These are phyloP conservation scores for Trametopsis cervina DNA, from an alignment of 768 basidiomycete species.

Conservation along the genomic window DNA sequence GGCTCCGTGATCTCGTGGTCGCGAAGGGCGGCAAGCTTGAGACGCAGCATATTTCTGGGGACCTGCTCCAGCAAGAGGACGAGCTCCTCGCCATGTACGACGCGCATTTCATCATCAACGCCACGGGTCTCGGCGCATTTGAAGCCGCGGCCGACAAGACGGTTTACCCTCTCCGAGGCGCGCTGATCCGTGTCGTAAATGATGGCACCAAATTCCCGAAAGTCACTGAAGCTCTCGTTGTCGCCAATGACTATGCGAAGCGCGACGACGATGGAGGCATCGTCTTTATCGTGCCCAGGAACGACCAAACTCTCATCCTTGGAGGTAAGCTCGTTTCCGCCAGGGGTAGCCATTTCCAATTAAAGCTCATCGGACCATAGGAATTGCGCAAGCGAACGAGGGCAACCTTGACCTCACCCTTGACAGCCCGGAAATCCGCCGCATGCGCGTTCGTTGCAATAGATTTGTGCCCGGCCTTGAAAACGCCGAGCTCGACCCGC, in stretches of 20 bases:
- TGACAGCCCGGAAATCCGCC: slow-evolving; percentile 14
- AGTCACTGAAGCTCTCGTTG: slow-evolving; percentile 27
- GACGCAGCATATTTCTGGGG: slow-evolving; percentile 26
- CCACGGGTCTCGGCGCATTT: slow-evolving; percentile 26
- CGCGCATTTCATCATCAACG: slow-evolving; percentile 29
- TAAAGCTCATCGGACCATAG: background rate
- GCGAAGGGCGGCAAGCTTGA: slow-evolving; percentile 25
- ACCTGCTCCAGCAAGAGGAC: slow-evolving; percentile 22
- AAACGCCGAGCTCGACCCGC: slow-evolving; percentile 14
- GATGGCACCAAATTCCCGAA: slow-evolving; percentile 30
- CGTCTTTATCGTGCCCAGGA: slow-evolving; percentile 23
- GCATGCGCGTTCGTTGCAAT: slow-evolving; percentile 15
- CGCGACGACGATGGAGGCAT: slow-evolving; percentile 26
- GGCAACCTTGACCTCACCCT: slow-evolving; percentile 16
- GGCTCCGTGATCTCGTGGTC: slow-evolving; percentile 22
- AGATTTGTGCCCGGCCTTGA: slow-evolving; percentile 14
- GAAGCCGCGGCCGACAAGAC: slow-evolving; percentile 28
- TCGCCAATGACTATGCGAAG: slow-evolving; percentile 26
- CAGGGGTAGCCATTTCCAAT: background rate
- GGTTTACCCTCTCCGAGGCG: slow-evolving; percentile 32
- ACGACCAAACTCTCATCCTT: slow-evolving; percentile 30
- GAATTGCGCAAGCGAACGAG: slow-evolving; percentile 16
- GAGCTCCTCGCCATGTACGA: slow-evolving; percentile 21
- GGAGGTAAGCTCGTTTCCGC: slow-evolving; percentile 6
- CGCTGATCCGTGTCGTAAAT: slow-evolving; percentile 24